Base-by-base conservation (phyloP, 1,284 basidiomycete species). In the Cryptococcus maquisensis region DNA sequence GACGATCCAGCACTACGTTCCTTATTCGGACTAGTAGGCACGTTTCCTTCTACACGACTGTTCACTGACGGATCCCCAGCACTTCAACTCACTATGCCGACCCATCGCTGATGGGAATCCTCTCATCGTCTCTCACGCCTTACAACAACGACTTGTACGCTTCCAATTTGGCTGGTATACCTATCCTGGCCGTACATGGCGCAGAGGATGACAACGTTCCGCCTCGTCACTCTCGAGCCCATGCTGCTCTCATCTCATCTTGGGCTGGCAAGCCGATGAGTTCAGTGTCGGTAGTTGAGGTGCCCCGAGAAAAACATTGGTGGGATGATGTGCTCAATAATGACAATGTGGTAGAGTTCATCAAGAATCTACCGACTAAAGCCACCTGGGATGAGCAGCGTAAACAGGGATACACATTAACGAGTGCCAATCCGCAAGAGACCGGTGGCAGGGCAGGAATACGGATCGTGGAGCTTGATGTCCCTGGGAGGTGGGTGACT, bases 121-220 rank as follows among this genome's bases (percentile, higher is more conserved):
- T 95, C 3, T 81, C 85, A 52, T 80, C 84, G 0, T 82, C 87
- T 0, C 77, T 92, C 35, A 84, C 85, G 0, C 83, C 86, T 9
- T 91, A 91, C 66, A 87, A 93, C 71, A 91, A 95, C 68, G 90
- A 94, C 64, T 72, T 94, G 8, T 86, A 90, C 74, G 66, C 90
- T 9, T 83, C 85, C 5, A 95, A 94, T 23, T 84, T 83, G 1
- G 80, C 84, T 35, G 84, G 67, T 6, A 57, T 81, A 0, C 85
- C 86, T 0, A 76, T 90, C 3, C 77, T 92, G 13, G 87, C 85
- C 4, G 80, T 93, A 46, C 87, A 93, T 62, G 91, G 90, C 81
- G 84, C 67, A 49, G 82, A 67, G 7, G 74, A 76, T 57, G 62
- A 67, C 47, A 76, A 77, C 39, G 74, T 76, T 10, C 68, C 71